Conservation (phyloP, 2,329 filamentous ascomycete species). For the Hansfordia pulvinata region DNA sequence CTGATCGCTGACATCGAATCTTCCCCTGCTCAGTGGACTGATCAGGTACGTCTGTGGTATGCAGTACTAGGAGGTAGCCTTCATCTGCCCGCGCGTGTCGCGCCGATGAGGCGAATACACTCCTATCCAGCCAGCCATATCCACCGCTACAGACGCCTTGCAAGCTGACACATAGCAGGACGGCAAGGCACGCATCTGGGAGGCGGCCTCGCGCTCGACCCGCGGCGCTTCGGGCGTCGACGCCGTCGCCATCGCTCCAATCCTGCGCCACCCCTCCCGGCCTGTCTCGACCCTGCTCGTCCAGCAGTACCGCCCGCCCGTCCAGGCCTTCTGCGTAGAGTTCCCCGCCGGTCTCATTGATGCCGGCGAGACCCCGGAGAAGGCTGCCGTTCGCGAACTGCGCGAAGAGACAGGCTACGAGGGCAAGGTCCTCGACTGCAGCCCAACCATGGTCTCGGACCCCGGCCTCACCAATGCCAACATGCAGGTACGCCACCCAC, state of each 20-base stretch:
- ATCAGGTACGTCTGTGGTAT: no score
- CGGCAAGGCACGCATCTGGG: slow-evolving; percentile 41
- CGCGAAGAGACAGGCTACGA: slow-evolving; percentile 43
- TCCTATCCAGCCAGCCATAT: no score
- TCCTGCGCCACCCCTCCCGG: slow-evolving; percentile 33
- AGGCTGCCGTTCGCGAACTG: slow-evolving; percentile 38
- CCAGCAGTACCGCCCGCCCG: slow-evolving; percentile 36
- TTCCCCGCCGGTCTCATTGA: slow-evolving; percentile 41
- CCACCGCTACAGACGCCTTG: no score
- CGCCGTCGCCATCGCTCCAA: slow-evolving; percentile 48
- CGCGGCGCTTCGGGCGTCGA: slow-evolving; percentile 40
- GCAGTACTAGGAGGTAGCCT: no score
- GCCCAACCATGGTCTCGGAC: slow-evolving; percentile 40
- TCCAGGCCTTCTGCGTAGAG: slow-evolving; percentile 37
- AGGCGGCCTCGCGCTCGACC: slow-evolving; percentile 44
- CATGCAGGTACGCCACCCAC: no score
- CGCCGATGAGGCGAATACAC: no score
- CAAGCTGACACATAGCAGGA: slow-evolving; percentile 43
- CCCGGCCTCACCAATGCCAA: slow-evolving; percentile 46
- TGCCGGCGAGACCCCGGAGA: slow-evolving; percentile 32
- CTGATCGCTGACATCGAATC: no score
- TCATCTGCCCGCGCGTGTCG: no score
- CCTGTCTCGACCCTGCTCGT: slow-evolving; percentile 32
- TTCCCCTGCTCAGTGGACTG: no score
- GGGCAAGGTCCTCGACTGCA: slow-evolving; percentile 30